Percentiles rank a stretch among this genome's conserved stretches.
Conservation (phyloP, 2,329 filamentous ascomycete species). For the Ophiosphaerella herpotricha region DNA sequence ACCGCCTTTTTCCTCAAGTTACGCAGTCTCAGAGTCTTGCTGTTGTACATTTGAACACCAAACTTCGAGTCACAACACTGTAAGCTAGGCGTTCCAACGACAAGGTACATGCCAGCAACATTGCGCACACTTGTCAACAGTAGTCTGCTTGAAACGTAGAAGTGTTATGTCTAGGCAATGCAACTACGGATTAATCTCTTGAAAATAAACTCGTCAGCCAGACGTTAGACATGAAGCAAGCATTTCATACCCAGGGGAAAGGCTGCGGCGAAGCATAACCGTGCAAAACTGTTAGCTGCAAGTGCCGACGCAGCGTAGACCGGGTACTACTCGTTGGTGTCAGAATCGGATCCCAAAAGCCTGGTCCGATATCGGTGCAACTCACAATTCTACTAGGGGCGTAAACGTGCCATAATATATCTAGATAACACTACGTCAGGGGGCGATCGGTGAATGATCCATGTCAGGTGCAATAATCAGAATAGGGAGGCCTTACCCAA, state of each 20-base stretch:
- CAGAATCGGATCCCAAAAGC: constrained; percentile 21
- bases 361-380: constrained; percentile 32
- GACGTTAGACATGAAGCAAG: not conserved
- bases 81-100: not conserved
- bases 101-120: not conserved
- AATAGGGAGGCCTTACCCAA: constrained; percentile 45
- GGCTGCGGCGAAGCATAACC: constrained; percentile 54
- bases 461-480: constrained; percentile 24
- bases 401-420: constrained; percentile 86
- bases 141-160: too few species aligned
- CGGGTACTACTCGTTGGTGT: constrained; percentile 49
- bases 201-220: not conserved
- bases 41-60: constrained; percentile 58
- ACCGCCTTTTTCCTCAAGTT: constrained; percentile 48
- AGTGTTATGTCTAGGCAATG: too few species aligned
- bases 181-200: too few species aligned
- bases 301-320: constrained; percentile 56
- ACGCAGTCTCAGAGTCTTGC: constrained; percentile 46
- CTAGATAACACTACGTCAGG: constrained; percentile 66
- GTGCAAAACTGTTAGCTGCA: constrained; percentile 56
- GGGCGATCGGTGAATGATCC: constrained; percentile 36
- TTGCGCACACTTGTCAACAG: too few species aligned
- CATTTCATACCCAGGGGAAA: constrained; percentile 42
- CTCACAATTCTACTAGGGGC: constrained; percentile 71
- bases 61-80: constrained; percentile 25